These are phyloP conservation scores for Didymella glomerata DNA, from an alignment of 2,329 filamentous ascomycete genomes.

Conservation along the genomic window DNA sequence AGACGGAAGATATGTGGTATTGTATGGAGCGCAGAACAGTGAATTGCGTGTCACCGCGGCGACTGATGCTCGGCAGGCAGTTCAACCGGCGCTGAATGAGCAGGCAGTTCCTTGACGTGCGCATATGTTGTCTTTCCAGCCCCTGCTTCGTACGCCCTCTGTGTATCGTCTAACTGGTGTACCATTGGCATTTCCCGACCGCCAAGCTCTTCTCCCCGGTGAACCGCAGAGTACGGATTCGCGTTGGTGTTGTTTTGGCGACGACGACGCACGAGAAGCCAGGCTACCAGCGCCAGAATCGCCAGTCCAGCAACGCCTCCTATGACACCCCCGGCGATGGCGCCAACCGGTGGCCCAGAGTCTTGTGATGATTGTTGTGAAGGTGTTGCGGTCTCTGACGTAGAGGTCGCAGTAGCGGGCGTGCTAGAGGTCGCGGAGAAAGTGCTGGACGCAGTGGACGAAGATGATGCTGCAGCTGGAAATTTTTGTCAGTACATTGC, in stretches of 20 bases:
- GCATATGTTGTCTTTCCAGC: not conserved
- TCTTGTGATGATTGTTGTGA: not conserved
- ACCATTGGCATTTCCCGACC: not conserved
- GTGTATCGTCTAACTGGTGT: conserved; percentile 2
- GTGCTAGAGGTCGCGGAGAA: not conserved
- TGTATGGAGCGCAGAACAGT: not conserved
- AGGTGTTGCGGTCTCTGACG: not conserved
- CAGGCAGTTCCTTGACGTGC: not conserved
- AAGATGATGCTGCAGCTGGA: conserved; percentile 1
- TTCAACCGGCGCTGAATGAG: not conserved
- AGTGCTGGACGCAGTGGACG: not conserved
- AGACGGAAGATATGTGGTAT: not conserved
- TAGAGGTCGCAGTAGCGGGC: not conserved
- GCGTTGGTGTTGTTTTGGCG: not conserved
- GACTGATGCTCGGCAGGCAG: not conserved
- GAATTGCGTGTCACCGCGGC: not conserved
- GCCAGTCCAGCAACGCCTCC: conserved; percentile 9
- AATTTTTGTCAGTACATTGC: not conserved
- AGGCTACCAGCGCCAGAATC: not conserved
- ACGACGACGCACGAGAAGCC: not conserved
- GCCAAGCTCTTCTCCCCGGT: not conserved
- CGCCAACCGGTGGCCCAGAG: conserved; percentile 7
- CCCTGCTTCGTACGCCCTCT: conserved; percentile 1
- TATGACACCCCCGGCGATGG: conserved; percentile 20
- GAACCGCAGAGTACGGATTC: not conserved